Percentiles rank a stretch among this genome's conserved stretches.
Evolutionary conservation across 768 basidiomycete species (phyloP).

Genomic region (Xanthoconium purpureum): DNA sequence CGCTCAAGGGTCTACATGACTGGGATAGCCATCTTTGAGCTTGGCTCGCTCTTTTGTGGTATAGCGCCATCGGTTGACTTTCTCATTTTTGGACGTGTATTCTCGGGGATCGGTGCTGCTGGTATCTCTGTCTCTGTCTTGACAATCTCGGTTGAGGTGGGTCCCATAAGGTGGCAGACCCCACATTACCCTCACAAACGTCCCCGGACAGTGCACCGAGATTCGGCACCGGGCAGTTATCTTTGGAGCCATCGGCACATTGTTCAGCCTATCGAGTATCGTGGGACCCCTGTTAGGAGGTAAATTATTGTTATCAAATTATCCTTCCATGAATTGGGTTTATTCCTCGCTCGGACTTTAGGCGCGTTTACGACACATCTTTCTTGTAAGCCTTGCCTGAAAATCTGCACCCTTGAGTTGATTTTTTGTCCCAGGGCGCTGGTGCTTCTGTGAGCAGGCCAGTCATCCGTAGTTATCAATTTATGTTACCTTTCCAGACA

Average conservation of each 20-base stretch:
- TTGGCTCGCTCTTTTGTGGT: slow-evolving; percentile 61
- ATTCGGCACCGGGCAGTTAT: slow-evolving; percentile 8
- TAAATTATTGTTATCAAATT: not conserved
- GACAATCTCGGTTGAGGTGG: slow-evolving; percentile 12
- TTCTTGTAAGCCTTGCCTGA: slow-evolving; percentile 6
- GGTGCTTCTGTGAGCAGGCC: slow-evolving; percentile 16
- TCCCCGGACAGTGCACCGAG: slow-evolving; percentile 1
- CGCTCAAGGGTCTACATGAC: slow-evolving; percentile 40
- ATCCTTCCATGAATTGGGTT: not conserved
- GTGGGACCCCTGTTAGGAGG: slow-evolving; percentile 14
- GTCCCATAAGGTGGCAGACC: not conserved
- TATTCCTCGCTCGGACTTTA: slow-evolving; percentile 3
- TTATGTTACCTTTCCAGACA: slow-evolving; percentile 4
- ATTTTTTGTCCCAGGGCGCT: slow-evolving; percentile 9
- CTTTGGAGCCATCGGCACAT: slow-evolving; percentile 10
- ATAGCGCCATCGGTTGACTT: slow-evolving; percentile 58
- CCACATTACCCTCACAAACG: not conserved
- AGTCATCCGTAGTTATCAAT: not conserved
- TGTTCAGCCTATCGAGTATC: slow-evolving; percentile 9
- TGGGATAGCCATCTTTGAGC: slow-evolving; percentile 9
- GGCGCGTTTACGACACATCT: slow-evolving; percentile 10
- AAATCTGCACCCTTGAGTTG: not conserved
- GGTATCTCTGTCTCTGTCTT: slow-evolving; percentile 41
- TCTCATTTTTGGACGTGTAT: slow-evolving; percentile 62
- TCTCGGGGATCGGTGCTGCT: slow-evolving; percentile 67